Percentiles rank a stretch among this genome's conserved stretches.
phyloP scores from a whole-genome alignment of 1,139 yeast species.

The Kodamaea suecica region DNA sequence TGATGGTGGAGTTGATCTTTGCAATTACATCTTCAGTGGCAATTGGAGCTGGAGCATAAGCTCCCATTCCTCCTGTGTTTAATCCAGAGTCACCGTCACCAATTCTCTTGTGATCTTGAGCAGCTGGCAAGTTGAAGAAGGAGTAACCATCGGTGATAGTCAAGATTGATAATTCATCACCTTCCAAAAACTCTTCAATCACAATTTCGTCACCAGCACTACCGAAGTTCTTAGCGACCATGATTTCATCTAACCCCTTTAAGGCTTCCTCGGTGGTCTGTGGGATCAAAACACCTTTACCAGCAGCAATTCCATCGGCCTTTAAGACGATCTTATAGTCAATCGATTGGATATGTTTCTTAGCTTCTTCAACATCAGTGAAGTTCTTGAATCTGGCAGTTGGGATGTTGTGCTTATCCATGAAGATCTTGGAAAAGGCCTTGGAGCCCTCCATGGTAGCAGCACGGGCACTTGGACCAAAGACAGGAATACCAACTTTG shows the following conservation, averaged over 20 bases:
- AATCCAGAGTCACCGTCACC: conserved; percentile 92
- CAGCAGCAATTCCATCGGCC: conserved; percentile 98
- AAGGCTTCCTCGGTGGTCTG: conserved; percentile 78
- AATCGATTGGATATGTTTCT: conserved; percentile 59
- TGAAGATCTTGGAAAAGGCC: conserved; percentile 89
- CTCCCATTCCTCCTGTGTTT: conserved; percentile 99
- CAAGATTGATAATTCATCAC: conserved; percentile 92
- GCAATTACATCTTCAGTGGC: conserved; percentile 68
- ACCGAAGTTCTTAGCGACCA: conserved; percentile 89
- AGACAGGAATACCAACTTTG: conserved; percentile 86
- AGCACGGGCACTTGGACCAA: conserved; percentile 90
- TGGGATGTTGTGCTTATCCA: conserved; percentile 89
- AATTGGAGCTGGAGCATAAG: conserved; percentile 96
- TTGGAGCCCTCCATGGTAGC: conserved; percentile 97
- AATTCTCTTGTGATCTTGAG: conserved; percentile 96
- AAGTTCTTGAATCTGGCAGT: conserved; percentile 89
- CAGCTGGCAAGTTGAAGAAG: conserved; percentile 87
- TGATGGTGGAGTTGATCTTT: conserved; percentile 66
- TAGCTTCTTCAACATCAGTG: conserved; percentile 71
- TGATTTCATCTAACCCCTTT: conserved; percentile 79
- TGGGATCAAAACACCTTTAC: conserved; percentile 97
- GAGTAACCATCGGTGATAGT: conserved; percentile 95
- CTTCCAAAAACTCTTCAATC: conserved; percentile 92
- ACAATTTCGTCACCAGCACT: conserved; percentile 95
- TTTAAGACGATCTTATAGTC: conserved; percentile 85